phyloP scores from a whole-genome alignment of 768 basidiomycete genomes.

The Leccinum truebloodii region DNA sequence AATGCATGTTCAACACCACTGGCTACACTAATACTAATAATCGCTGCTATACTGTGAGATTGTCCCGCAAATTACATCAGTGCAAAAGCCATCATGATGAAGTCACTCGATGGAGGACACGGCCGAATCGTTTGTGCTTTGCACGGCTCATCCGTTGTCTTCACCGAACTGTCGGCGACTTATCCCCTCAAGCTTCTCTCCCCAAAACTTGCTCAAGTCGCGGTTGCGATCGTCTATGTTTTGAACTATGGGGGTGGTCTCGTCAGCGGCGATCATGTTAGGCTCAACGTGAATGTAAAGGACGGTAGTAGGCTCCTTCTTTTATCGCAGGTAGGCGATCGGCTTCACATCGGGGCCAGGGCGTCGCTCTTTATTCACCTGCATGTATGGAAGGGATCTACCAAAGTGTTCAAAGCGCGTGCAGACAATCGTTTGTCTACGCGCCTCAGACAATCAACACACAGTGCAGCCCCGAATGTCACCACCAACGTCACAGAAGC shows the following conservation, averaged over 20 bases:
- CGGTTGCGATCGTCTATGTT: constrained; percentile 72
- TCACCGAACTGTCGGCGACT: constrained; percentile 73
- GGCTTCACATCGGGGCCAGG: neutral
- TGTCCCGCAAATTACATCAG: neutral
- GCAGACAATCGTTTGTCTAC: constrained; percentile 58
- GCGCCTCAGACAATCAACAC: constrained; percentile 22
- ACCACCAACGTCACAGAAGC: constrained; percentile 71
- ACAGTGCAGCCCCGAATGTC: constrained; percentile 12
- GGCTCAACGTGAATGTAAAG: constrained; percentile 61
- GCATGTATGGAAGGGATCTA: constrained; percentile 64
- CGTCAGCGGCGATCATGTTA: constrained; percentile 79
- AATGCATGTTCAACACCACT: constrained; percentile 33
- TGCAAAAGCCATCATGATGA: constrained; percentile 1
- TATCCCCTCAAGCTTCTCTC: constrained; percentile 91
- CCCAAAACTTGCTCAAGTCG: constrained; percentile 51
- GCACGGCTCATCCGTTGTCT: constrained; percentile 57
- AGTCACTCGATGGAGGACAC: constrained; percentile 39
- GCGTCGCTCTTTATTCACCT: constrained; percentile 5
- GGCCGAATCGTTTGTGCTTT: constrained; percentile 58
- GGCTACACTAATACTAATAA: constrained; percentile 26
- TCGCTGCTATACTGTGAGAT: neutral
- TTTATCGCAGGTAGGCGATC: constrained; percentile 73
- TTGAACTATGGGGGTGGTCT: constrained; percentile 91
- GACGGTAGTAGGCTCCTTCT: constrained; percentile 61
- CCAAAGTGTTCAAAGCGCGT: constrained; percentile 90